phyloP scores from a whole-genome alignment of 2,329 filamentous ascomycete species.

The Cladosporium sp. region DNA sequence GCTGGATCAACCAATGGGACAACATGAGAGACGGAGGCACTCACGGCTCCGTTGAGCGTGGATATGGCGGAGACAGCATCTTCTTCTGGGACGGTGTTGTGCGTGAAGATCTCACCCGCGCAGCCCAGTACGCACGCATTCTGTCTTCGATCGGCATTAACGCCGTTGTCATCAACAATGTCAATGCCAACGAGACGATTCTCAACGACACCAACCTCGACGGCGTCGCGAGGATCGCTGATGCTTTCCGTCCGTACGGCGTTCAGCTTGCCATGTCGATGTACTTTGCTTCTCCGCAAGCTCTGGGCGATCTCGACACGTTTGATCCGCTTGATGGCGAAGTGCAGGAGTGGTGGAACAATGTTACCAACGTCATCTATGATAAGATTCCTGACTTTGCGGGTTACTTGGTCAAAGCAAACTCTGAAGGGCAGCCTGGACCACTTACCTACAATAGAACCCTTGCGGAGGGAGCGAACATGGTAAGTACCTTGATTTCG shows the following conservation, averaged over 20 bases:
- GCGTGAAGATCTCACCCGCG: slow-evolving; percentile 56
- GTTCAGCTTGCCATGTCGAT: slow-evolving; percentile 62
- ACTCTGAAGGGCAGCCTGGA: slow-evolving; percentile 68
- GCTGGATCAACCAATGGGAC: slow-evolving; percentile 73
- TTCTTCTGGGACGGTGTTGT: slow-evolving; percentile 60
- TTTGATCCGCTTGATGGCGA: slow-evolving; percentile 61
- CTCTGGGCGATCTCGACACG: slow-evolving; percentile 53
- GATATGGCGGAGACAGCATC: slow-evolving; percentile 64
- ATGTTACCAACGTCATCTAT: slow-evolving; percentile 58
- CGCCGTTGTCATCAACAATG: slow-evolving; percentile 65
- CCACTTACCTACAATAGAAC: slow-evolving; percentile 67
- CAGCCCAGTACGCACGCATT: slow-evolving; percentile 60
- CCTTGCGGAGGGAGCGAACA: slow-evolving; percentile 56
- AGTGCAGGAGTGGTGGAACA: slow-evolving; percentile 61
- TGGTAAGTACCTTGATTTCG: neutral
- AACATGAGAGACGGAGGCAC: slow-evolving; percentile 48
- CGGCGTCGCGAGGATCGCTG: slow-evolving; percentile 59
- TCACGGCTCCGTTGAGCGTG: slow-evolving; percentile 61
- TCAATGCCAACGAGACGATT: slow-evolving; percentile 62
- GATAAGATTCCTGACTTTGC: slow-evolving; percentile 60
- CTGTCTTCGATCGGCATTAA: slow-evolving; percentile 65
- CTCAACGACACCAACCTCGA: slow-evolving; percentile 55
- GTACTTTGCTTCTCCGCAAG: slow-evolving; percentile 63
- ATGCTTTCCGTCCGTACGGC: slow-evolving; percentile 64
- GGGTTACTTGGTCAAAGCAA: slow-evolving; percentile 67